Evolutionary conservation across 495 filamentous ascomycete genomes (phyloP), one percentile per base, ranked within the genome.

Genomic region (Xylaria scruposa): DNA sequence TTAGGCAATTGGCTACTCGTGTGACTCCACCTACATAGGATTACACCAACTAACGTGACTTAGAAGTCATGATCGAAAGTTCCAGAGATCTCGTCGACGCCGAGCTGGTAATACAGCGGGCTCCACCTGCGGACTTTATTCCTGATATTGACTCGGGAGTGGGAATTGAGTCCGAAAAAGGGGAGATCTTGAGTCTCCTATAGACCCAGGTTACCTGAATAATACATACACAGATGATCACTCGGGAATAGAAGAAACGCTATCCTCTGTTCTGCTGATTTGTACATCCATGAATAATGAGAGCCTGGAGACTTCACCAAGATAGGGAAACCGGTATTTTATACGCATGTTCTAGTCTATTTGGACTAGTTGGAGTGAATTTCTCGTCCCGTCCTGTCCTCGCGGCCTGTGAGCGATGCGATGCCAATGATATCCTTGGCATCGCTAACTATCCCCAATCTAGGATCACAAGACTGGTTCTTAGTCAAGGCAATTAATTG

Each of bases 1-100:
- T 36, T 36, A 59, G 56, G 56, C 19, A 33, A 38, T 60, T n/a
- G 58, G 7, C 33, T 60, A 38, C 58, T 60, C 31, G 58, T 59
- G 54, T 21, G 19, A 60, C 31, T 15, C 58, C 58, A 38, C 58
- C 33, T 38, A 38, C n/a, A 60, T 1, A n/a, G 58, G 21, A 29
- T 4, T 21, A 60, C 29, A 19, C 56, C n/a, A 38, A 5, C 38
- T n/a, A 12, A 7, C 15, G 26, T n/a, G 44, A n/a, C 17, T 19
- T 29, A 10, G 15, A 24, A 56, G 24, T 7, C 53, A 24, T 60
- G 58, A 15, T 60, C 38, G 38, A 38, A 26, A 60, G 33, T 60
- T 60, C 33, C n/a, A 60, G n/a, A 60, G 58, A 15, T 21, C 19
- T n/a, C 31, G 17, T 38, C 5, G 8, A 26, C 31, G 58, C 21